Base-by-base conservation (phyloP, 2,329 filamentous ascomycete species). In the Stagonosporopsis tanaceti region DNA sequence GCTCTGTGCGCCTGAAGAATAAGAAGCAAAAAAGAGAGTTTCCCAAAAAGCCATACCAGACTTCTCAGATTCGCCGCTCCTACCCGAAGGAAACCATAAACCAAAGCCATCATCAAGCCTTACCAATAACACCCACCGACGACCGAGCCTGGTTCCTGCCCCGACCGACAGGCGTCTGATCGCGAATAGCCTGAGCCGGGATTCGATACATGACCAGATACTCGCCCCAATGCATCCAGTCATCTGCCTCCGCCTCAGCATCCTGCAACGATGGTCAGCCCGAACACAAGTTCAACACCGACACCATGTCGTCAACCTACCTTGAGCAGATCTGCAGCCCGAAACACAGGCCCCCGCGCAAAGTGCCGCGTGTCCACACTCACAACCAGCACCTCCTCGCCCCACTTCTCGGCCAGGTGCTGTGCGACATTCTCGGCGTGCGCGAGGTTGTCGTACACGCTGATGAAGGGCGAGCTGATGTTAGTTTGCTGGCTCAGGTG, bases 151-250 rank as follows among this genome's bases (percentile, higher is more conserved):
- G 60, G 42, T 56, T 54, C 28, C 44, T 62, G 12, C 58, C 64
- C 57, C 58, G 63, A 3, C 57, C 64, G 27, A 74, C 53, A 8
- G 62, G 60, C 42, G 64, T 74, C 65, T 75, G 60, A 39, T 68
- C 67, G 12, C 69, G 54, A 41, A 75, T 66, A 9, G 73, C 73
- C 62, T 74, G 67, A 11, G 66, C 54, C 5, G 72, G 71, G 38
- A 76, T 70, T 6, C 67, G 62, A 65, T 76, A 74, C 71, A 72
- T 67, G 35, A 74, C 61, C 27, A 76, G 42, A 57, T 76, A 76
- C 62, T 76, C 73, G 0, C 72, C 71, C 53, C 66, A 60, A 63
- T 76, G 73, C 51, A 75, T 38, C 63, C 66, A 71, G 27, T 51
- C 53, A 35, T 62, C 52, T 20, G 37, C 53, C 9, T 47, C 60